These are phyloP conservation scores for Blattamonas nauphoetae DNA, from an alignment of 78 protist genomes.

Conservation along the genomic window DNA sequence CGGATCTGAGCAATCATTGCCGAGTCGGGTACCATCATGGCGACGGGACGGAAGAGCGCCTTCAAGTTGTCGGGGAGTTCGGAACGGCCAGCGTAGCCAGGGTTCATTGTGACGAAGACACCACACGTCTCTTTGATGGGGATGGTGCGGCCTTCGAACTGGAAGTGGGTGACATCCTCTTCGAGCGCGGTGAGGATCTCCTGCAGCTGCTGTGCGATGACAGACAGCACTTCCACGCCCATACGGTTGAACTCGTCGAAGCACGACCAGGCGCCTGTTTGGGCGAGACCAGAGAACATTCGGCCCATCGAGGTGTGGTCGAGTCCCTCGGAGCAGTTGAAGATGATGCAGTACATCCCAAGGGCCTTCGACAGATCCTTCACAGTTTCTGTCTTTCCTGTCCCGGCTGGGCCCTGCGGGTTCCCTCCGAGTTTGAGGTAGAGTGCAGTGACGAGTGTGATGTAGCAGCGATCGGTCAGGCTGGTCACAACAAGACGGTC, in stretches of 20 bases:
- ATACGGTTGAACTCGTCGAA: slow-evolving; percentile 60
- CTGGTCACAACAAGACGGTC: slow-evolving; percentile 76
- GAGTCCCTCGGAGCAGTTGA: slow-evolving; percentile 71
- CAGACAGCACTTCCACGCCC: slow-evolving; percentile 61
- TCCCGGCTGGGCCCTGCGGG: slow-evolving; percentile 79
- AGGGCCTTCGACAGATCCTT: slow-evolving; percentile 71
- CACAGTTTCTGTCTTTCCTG: slow-evolving; percentile 82
- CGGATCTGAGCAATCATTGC: slow-evolving; percentile 63
- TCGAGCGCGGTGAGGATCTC: slow-evolving; percentile 44
- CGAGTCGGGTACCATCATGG: slow-evolving; percentile 78
- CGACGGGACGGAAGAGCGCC: slow-evolving; percentile 65
- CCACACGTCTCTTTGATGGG: slow-evolving; percentile 49
- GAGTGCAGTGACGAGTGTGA: slow-evolving; percentile 77
- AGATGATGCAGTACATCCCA: slow-evolving; percentile 54
- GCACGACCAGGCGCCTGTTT: slow-evolving; percentile 30
- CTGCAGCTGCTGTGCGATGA: slow-evolving; percentile 71
- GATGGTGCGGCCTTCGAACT: slow-evolving; percentile 50
- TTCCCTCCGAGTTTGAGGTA: slow-evolving; percentile 52
- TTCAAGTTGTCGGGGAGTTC: slow-evolving; percentile 78
- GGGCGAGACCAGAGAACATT: slow-evolving; percentile 57
- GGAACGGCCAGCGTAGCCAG: slow-evolving; percentile 76
- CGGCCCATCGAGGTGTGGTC: slow-evolving; percentile 53
- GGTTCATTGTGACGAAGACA: slow-evolving; percentile 75
- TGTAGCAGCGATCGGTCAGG: slow-evolving; percentile 74
- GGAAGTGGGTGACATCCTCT: slow-evolving; percentile 25